A percentile compares a stretch with the other conserved stretches of the same genome.
phyloP scores from a whole-genome alignment of 208 protist species.

The Trypanosoma platydactyli region DNA sequence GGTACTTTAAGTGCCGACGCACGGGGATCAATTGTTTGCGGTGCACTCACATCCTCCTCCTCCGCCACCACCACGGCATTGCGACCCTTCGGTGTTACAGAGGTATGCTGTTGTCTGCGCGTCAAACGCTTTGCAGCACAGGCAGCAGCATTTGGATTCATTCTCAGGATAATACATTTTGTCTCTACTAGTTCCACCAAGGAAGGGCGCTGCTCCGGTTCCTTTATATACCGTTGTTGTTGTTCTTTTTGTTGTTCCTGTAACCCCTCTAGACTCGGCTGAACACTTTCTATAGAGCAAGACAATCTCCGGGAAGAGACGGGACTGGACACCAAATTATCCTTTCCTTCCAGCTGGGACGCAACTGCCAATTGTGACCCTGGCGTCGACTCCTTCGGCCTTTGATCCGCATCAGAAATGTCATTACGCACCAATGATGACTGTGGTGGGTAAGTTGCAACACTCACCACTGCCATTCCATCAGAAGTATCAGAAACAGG shows the following conservation, averaged over 20 bases:
- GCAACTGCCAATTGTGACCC: too few species aligned
- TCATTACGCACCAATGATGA: background rate
- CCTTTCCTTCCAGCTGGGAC: background rate
- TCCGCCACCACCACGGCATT: background rate
- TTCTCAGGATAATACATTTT: slow-evolving; percentile 24
- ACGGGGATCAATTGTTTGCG: background rate
- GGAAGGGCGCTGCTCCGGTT: background rate
- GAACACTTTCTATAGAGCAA: background rate
- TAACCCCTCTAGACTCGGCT: background rate
- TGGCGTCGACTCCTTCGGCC: background rate
- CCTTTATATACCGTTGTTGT: background rate
- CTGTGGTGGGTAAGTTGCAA: background rate
- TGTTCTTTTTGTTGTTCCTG: background rate
- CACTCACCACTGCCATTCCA: too few species aligned
- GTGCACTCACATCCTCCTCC: background rate
- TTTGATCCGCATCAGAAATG: too few species aligned
- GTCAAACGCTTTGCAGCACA: slow-evolving; percentile 29
- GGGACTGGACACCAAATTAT: background rate
- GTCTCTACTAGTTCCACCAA: background rate
- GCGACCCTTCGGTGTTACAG: background rate
- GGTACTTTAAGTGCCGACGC: background rate
- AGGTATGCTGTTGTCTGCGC: slow-evolving; percentile 7
- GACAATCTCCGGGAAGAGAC: background rate
- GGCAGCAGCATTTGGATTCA: slow-evolving; percentile 23
- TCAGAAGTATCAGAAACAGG: background rate